phyloP scores from a whole-genome alignment of 2,329 filamentous ascomycete species.

The Periconia sp. region DNA sequence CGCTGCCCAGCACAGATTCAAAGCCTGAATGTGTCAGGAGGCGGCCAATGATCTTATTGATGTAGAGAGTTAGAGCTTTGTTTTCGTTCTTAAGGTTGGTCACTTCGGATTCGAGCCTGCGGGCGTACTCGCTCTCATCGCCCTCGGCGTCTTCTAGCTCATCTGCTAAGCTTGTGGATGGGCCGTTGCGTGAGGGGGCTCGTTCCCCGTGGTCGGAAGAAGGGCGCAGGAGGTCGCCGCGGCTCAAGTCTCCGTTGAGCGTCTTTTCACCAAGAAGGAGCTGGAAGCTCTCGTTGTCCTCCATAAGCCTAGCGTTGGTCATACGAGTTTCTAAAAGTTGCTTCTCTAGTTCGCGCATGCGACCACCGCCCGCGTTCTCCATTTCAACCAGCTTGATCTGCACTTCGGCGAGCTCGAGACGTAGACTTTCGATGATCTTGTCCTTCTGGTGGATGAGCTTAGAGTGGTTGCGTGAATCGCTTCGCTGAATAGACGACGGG shows the following conservation, averaged over 20 bases:
- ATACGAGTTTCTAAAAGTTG: constrained; percentile 90
- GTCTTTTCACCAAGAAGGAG: constrained; percentile 93
- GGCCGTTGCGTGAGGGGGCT: constrained; percentile 40
- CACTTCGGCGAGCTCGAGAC: constrained; percentile 89
- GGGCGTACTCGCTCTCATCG: constrained; percentile 56
- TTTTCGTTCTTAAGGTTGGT: constrained; percentile 89
- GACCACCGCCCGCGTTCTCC: constrained; percentile 88
- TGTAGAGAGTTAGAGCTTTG: constrained; percentile 95
- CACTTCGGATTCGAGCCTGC: constrained; percentile 77
- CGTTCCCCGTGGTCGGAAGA: constrained; percentile 44
- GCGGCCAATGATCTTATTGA: constrained; percentile 98
- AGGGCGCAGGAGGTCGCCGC: constrained; percentile 75
- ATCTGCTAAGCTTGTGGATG: constrained; percentile 66
- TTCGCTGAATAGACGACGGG: constrained; percentile 81
- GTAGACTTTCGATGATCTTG: constrained; percentile 89
- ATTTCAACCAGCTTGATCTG: constrained; percentile 95
- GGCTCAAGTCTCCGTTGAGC: constrained; percentile 88
- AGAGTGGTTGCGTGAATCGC: constrained; percentile 87
- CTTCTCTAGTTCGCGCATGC: constrained; percentile 87
- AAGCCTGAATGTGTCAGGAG: constrained; percentile 94
- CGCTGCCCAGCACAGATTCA: constrained; percentile 87
- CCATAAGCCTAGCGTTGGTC: constrained; percentile 94
- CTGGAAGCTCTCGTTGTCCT: constrained; percentile 98
- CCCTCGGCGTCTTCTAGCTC: constrained; percentile 76
- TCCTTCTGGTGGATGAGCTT: constrained; percentile 94